phyloP scores from a whole-genome alignment of 1,284 basidiomycete genomes.

The Cryptococcus hybrid region DNA sequence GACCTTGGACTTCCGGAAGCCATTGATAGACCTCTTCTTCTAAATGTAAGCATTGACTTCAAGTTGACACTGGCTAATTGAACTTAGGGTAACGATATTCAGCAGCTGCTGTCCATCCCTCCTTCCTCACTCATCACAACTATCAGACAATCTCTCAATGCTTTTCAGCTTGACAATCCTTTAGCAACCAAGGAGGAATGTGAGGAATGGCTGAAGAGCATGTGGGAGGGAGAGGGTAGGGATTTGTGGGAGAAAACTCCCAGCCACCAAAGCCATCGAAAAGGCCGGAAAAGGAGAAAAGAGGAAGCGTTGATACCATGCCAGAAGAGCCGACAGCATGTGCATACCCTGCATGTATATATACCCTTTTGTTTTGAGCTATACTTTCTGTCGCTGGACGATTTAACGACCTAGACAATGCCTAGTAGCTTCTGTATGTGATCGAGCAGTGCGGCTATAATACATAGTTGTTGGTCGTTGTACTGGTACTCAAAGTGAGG shows the following conservation, averaged over 20 bases:
- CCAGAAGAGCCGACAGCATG: not conserved
- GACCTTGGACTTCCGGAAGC: slow-evolving; percentile 61
- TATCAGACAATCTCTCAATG: slow-evolving; percentile 64
- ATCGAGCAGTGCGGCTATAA: too few relatives aligned
- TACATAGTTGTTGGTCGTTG: too few relatives aligned
- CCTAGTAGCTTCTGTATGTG: too few relatives aligned
- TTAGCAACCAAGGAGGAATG: slow-evolving; percentile 64
- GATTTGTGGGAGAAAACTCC: slow-evolving; percentile 21
- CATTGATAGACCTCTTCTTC: slow-evolving; percentile 67
- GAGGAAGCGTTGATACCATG: slow-evolving; percentile 15
- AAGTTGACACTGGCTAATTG: not conserved
- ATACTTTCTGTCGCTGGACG: too few relatives aligned
- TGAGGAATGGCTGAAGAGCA: slow-evolving; percentile 60
- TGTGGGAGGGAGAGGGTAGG: slow-evolving; percentile 31
- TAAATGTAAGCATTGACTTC: slow-evolving; percentile 62
- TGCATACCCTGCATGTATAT: not conserved
- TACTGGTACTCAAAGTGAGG: too few relatives aligned
- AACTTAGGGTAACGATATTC: slow-evolving; percentile 68
- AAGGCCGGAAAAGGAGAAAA: slow-evolving; percentile 18
- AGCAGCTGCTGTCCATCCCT: slow-evolving; percentile 57
- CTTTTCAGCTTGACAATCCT: slow-evolving; percentile 81
- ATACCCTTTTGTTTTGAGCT: not conserved
- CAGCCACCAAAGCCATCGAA: not conserved
- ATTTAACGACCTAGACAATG: too few relatives aligned
- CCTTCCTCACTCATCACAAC: slow-evolving; percentile 68